A percentile compares a stretch with the other conserved stretches of the same genome.
phyloP scores from a whole-genome alignment of 2,329 filamentous ascomycete genomes.

The Xylaria sp. region DNA sequence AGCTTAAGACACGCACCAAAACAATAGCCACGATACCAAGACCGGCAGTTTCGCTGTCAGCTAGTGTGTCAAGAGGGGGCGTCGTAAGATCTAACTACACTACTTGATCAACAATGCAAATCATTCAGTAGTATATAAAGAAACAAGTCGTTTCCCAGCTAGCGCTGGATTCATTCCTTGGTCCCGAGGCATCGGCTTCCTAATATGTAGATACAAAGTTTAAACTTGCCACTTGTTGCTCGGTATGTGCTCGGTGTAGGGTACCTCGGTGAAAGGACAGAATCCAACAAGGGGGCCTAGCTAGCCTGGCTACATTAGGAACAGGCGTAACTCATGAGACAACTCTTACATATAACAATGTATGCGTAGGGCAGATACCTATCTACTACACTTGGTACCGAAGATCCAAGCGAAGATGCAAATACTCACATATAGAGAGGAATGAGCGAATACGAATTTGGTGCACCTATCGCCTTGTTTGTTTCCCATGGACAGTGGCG shows the following conservation, averaged over 20 bases:
- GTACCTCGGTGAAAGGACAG: neutral
- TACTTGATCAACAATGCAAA: neutral
- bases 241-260: conserved; percentile 4
- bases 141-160: too few relatives aligned
- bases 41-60: neutral
- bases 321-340: neutral
- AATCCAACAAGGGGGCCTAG: neutral
- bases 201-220: conserved; percentile 14
- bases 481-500: neutral
- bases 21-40: neutral
- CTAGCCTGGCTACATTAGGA: neutral
- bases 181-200: neutral
- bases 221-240: neutral
- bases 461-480: neutral
- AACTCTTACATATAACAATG: neutral
- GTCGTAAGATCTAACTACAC: neutral
- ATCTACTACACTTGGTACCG: neutral
- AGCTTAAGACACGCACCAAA: conserved; percentile 1
- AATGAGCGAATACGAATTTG: neutral
- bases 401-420: neutral
- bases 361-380: neutral
- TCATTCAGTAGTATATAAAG: too few relatives aligned
- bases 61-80: neutral
- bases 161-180: too few relatives aligned
- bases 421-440: neutral